Conservation (phyloP, 2,329 filamentous ascomycete species). For the Xylariaceae sp. region DNA sequence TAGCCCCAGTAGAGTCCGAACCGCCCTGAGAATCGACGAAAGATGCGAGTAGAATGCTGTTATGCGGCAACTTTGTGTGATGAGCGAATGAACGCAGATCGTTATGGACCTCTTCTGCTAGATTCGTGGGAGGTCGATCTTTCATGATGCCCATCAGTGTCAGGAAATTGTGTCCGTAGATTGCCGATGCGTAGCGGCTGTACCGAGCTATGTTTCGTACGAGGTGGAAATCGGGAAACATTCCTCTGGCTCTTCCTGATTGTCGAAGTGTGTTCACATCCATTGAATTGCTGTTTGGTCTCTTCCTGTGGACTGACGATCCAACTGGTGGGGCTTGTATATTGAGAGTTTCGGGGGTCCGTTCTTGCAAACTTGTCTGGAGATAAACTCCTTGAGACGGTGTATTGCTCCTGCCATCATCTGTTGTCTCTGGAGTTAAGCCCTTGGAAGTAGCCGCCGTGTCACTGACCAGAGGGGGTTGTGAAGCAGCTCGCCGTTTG, state of each 20-base stretch:
- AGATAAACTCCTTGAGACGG: slow-evolving; percentile 27
- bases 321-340: slow-evolving; percentile 52
- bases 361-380: slow-evolving; percentile 36
- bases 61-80: slow-evolving; percentile 54
- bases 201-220: slow-evolving; percentile 59
- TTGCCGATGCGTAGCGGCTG: slow-evolving; percentile 61
- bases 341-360: slow-evolving; percentile 53
- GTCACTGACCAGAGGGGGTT: slow-evolving; percentile 31
- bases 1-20: slow-evolving; percentile 58
- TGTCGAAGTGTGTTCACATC: slow-evolving; percentile 45
- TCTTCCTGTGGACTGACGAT: slow-evolving; percentile 45
- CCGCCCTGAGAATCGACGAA: slow-evolving; percentile 66
- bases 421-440: slow-evolving; percentile 15
- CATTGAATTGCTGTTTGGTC: slow-evolving; percentile 44
- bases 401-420: slow-evolving; percentile 10
- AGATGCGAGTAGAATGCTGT: slow-evolving; percentile 61
- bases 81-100: slow-evolving; percentile 60
- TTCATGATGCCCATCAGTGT: slow-evolving; percentile 57
- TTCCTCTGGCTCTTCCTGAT: slow-evolving; percentile 51
- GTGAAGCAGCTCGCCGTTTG: slow-evolving; percentile 8
- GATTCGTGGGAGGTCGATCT: slow-evolving; percentile 40
- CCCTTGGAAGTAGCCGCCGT: not conserved
- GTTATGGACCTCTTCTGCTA: slow-evolving; percentile 47
- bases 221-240: slow-evolving; percentile 56
- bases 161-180: slow-evolving; percentile 60